Percentiles rank a stretch among this genome's conserved stretches.
These are phyloP conservation scores for Phytophthora cactorum DNA, from an alignment of 352 stramenopile species.

Conservation along the genomic window DNA sequence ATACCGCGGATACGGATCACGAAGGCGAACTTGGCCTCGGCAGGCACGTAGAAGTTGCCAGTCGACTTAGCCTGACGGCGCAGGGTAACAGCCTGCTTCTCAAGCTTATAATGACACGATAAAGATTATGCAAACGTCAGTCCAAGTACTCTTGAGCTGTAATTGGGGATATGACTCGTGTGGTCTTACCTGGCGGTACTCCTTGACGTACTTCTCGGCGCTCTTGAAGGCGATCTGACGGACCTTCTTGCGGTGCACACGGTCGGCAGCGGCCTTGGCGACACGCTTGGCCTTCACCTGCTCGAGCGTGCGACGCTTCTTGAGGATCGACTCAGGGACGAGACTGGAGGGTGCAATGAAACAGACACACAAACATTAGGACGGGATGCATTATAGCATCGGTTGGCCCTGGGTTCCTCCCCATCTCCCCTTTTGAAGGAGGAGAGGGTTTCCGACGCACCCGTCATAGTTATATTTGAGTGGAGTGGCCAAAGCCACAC, in stretches of 20 bases:
- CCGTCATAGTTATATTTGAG: constrained; percentile 90
- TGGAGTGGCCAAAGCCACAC: constrained; percentile 81
- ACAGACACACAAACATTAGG: constrained; percentile 56
- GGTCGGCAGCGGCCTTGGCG: constrained; percentile 76
- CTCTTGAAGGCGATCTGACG: constrained; percentile 93
- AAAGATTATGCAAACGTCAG: neutral
- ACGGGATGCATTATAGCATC: constrained; percentile 67
- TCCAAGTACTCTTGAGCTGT: no score
- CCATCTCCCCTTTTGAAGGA: neutral
- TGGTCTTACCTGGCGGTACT: constrained; percentile 92
- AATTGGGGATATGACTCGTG: no score
- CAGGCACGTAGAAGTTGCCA: constrained; percentile 98
- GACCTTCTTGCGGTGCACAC: constrained; percentile 88
- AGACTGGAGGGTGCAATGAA: constrained; percentile 53
- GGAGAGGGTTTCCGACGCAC: constrained; percentile 54
- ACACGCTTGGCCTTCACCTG: constrained; percentile 88
- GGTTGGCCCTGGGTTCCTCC: constrained; percentile 15
- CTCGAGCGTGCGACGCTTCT: constrained; percentile 91
- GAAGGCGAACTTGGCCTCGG: constrained; percentile 98
- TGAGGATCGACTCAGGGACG: constrained; percentile 90
- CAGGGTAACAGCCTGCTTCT: constrained; percentile 94
- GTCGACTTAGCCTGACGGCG: constrained; percentile 95
- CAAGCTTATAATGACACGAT: constrained; percentile 50
- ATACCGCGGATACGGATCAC: constrained; percentile 99
- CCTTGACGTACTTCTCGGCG: constrained; percentile 98